Conservation (phyloP, 2,329 filamentous ascomycete species). For the Shiraia sp. region DNA sequence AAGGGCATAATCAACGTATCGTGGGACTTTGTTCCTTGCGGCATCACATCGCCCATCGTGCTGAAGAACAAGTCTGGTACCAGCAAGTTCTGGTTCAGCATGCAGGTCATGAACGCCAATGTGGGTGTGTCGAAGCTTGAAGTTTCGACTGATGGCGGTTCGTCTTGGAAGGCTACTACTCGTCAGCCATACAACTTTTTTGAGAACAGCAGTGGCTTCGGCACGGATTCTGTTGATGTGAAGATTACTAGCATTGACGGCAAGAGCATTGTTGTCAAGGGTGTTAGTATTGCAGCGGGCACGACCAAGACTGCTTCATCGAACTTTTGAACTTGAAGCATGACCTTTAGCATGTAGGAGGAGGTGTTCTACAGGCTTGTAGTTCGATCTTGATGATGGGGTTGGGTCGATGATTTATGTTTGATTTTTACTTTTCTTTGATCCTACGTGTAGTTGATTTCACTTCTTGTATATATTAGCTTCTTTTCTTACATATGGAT, state of each 20-base stretch:
- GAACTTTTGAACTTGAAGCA: slow-evolving; percentile 31
- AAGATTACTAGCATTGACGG: slow-evolving; percentile 60
- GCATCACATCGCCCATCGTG: slow-evolving; percentile 54
- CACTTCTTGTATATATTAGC: too few relatives aligned
- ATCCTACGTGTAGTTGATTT: too few relatives aligned
- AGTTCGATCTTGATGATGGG: too few relatives aligned
- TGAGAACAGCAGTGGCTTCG: slow-evolving; percentile 61
- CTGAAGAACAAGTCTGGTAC: slow-evolving; percentile 60
- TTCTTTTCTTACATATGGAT: too few relatives aligned
- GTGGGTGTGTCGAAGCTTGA: slow-evolving; percentile 60
- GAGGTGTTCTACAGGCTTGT: too few relatives aligned
- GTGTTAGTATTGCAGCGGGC: slow-evolving; percentile 50
- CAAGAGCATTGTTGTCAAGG: slow-evolving; percentile 55
- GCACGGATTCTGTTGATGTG: slow-evolving; percentile 58
- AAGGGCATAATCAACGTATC: slow-evolving; percentile 55
- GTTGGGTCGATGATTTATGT: too few relatives aligned
- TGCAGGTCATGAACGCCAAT: slow-evolving; percentile 68
- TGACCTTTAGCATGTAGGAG: too few relatives aligned
- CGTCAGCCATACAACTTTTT: slow-evolving; percentile 63
- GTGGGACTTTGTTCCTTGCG: slow-evolving; percentile 58
- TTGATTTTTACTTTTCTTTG: too few relatives aligned
- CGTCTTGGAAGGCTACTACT: slow-evolving; percentile 60
- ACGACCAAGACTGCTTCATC: slow-evolving; percentile 29
- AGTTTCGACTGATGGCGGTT: slow-evolving; percentile 64
- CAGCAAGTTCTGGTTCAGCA: slow-evolving; percentile 60